Percentiles rank a stretch among this genome's conserved stretches.
Evolutionary conservation across 1,284 basidiomycete genomes (phyloP).

Genomic region (Gymnopus androsaceus): DNA sequence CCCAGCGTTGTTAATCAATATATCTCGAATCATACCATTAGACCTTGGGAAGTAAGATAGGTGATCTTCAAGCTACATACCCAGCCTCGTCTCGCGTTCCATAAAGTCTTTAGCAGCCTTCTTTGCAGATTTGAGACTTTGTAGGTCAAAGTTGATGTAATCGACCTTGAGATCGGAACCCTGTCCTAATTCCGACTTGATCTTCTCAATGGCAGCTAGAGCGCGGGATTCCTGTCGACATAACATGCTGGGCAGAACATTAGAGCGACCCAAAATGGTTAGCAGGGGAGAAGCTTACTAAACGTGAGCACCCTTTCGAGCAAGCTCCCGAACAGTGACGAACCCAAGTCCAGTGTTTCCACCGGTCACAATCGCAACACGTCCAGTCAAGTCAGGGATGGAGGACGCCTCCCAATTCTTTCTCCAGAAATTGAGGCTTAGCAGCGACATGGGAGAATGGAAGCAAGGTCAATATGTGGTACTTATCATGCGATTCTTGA

Average conservation of each 20-base stretch:
- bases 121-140: conserved; percentile 43
- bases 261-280: neutral
- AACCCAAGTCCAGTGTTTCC: conserved; percentile 12
- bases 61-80: no score
- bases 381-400: neutral
- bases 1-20: conserved; percentile 62
- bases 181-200: conserved; percentile 25
- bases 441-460: neutral
- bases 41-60: no score
- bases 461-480: no score
- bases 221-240: conserved; percentile 41
- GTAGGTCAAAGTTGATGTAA: conserved; percentile 49
- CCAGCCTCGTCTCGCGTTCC: conserved; percentile 47
- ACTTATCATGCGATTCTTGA: no score
- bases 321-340: conserved; percentile 8
- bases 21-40: no score
- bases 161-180: conserved; percentile 46
- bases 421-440: neutral
- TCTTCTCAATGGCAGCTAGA: conserved; percentile 37
- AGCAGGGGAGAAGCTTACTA: neutral
- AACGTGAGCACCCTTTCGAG: conserved; percentile 6
- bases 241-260: neutral
- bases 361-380: conserved; percentile 10
- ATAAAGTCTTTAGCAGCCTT: conserved; percentile 48
- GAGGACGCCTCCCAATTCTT: conserved; percentile 1